These are phyloP conservation scores for Euphrasia arctica DNA, from an alignment of 305 asterid genomes.

Conservation along the genomic window DNA sequence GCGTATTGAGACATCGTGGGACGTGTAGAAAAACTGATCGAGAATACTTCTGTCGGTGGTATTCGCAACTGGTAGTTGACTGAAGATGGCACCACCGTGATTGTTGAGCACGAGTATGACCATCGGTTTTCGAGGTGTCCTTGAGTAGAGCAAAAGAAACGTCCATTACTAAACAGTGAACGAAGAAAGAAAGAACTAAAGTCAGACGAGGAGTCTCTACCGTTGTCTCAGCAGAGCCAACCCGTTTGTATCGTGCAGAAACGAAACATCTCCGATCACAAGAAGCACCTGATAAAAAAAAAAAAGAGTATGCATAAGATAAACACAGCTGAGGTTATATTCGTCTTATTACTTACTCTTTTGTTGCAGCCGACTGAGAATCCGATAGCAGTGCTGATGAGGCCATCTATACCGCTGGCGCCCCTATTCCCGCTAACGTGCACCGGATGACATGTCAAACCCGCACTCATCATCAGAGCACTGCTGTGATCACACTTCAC, in stretches of 20 bases:
- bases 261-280: slow-evolving; percentile 89
- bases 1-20: slow-evolving; percentile 74
- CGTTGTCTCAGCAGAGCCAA: slow-evolving; percentile 66
- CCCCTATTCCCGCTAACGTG: slow-evolving; percentile 87
- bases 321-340: no score
- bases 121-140: slow-evolving; percentile 81
- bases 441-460: slow-evolving; percentile 69
- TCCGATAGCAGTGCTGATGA: slow-evolving; percentile 93
- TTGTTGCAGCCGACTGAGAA: slow-evolving; percentile 94
- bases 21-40: slow-evolving; percentile 88
- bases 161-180: slow-evolving; percentile 10
- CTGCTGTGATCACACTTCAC: slow-evolving; percentile 45
- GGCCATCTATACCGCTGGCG: slow-evolving; percentile 98
- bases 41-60: slow-evolving; percentile 52
- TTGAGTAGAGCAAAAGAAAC: slow-evolving; percentile 26
- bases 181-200: slow-evolving; percentile 11
- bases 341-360: slow-evolving; percentile 48
- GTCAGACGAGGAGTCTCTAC: slow-evolving; percentile 34
- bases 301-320: neutral
- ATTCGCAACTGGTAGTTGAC: slow-evolving; percentile 86
- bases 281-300: slow-evolving; percentile 59
- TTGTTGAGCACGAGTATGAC: slow-evolving; percentile 85
- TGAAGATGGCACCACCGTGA: slow-evolving; percentile 97
- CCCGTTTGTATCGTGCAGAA: slow-evolving; percentile 97
- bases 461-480: slow-evolving; percentile 44